These are phyloP conservation scores for Alectoria sarmentosa DNA, from an alignment of 495 filamentous ascomycete genomes.

Conservation along the genomic window DNA sequence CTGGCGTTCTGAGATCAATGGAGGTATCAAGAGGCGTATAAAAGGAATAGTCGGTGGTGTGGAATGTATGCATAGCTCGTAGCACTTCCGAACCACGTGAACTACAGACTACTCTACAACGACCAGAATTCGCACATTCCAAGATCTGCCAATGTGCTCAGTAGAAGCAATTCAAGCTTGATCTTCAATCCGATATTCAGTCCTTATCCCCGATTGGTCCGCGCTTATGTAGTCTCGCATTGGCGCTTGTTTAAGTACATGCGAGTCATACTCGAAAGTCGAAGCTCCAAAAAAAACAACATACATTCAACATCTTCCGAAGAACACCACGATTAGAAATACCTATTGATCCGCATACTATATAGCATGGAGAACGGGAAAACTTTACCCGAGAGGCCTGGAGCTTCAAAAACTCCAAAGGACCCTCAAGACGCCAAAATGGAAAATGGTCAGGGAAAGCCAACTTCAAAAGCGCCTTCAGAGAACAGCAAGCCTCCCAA, in stretches of 20 bases:
- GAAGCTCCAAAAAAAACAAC: too few relatives aligned
- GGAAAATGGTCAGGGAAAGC: background rate
- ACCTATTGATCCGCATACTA: too few relatives aligned
- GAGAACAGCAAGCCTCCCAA: slow-evolving; percentile 21
- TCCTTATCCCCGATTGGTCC: background rate
- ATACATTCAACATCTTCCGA: background rate
- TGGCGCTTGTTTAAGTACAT: slow-evolving; percentile 8
- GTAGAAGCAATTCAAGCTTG: background rate
- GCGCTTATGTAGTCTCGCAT: slow-evolving; percentile 6
- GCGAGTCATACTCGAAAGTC: background rate
- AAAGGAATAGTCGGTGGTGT: background rate
- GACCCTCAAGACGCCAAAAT: background rate
- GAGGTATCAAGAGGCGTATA: background rate
- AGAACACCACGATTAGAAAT: background rate
- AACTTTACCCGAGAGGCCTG: background rate
- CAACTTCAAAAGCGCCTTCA: slow-evolving; percentile 9
- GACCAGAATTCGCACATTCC: background rate
- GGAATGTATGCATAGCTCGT: background rate
- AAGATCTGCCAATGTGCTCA: background rate
- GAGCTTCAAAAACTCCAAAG: background rate
- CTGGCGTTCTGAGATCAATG: background rate
- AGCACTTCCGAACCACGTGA: background rate
- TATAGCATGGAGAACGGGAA: background rate
- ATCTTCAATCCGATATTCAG: too few relatives aligned
- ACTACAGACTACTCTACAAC: background rate